Base-by-base conservation (phyloP, 306 rosid species). In the Rosa multiflora region DNA sequence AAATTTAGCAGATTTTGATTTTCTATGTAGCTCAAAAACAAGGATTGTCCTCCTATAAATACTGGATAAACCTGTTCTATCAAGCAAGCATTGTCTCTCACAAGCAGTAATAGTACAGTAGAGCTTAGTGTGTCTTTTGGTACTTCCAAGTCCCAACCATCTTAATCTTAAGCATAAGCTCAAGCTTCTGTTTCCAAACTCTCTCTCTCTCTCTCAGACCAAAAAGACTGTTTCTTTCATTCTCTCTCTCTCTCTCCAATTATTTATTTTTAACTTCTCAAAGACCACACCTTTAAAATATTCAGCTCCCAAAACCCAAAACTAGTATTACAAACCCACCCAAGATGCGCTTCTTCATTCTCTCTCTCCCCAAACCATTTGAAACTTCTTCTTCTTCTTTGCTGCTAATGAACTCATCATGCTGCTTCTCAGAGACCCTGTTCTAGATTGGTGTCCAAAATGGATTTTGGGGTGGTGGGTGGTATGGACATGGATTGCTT, bases 401-500 rank as follows among this genome's bases (percentile, higher is more conserved):
- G 8, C 70, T 78, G 69, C 76, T 82, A 81, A 83, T 83, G 84
- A 81, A 72, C 88, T 77, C 78, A 75, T 83, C 47, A 37, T 67
- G 71, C 23, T 67, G 84, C 86, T 84, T 56, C 26, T 49, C 67
- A 39, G 21, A 81, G 26, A 67, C 71, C 70, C 18, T 67, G 5
- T 61, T 80, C 75, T 76, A 46, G 87, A 82, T 64, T 82, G 76
- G 82, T 64, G 74, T 55, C 82, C 76, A 56, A 79, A 81, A 88
- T 88, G 91, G 87, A 83, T 73, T 88, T 83, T 79, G 89, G 85
- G 80, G 63, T 79, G 73, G 77, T 81, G 83, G 80, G 81, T 51
- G 80, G 81, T 51, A 70, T 88, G 84, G 89, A 85, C 48, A 39
- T 67, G 75, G 64, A 70, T 74, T 7, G 48, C 44, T 76, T 85